Percentiles rank a stretch among this genome's conserved stretches.
Conservation (phyloP, 2,329 filamentous ascomycete genomes). For the Phyllosticta citribraziliensis region DNA sequence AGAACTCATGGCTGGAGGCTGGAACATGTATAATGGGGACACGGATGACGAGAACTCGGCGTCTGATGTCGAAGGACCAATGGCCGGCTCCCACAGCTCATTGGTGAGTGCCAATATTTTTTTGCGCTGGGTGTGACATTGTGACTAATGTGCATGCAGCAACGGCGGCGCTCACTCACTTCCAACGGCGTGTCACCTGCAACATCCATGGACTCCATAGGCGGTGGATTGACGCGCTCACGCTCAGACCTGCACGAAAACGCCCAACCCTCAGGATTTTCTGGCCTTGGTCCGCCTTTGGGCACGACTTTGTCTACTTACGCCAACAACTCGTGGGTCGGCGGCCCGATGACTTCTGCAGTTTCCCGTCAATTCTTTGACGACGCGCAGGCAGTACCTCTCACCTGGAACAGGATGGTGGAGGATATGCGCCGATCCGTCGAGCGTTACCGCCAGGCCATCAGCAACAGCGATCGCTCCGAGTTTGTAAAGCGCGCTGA, state of each 20-base stretch:
- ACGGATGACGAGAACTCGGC: slow-evolving; percentile 86
- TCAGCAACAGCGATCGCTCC: slow-evolving; percentile 69
- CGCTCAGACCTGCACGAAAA: slow-evolving; percentile 39
- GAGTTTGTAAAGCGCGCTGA: slow-evolving; percentile 94
- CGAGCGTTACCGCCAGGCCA: slow-evolving; percentile 82
- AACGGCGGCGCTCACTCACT: slow-evolving; percentile 55
- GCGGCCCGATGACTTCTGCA: slow-evolving; percentile 34
- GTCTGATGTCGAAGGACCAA: slow-evolving; percentile 68
- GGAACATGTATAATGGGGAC: slow-evolving; percentile 56
- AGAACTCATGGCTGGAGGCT: slow-evolving; percentile 78
- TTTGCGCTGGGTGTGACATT: slow-evolving; percentile 16
- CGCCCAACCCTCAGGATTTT: slow-evolving; percentile 29
- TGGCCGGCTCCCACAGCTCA: slow-evolving; percentile 59
- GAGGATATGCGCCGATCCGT: slow-evolving; percentile 89
- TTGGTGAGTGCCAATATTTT: slow-evolving; percentile 46
- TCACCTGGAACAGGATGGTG: slow-evolving; percentile 84
- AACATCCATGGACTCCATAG: slow-evolving; percentile 85
- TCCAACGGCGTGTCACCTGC: slow-evolving; percentile 70
- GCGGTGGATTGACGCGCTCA: slow-evolving; percentile 51
- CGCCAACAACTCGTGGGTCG: slow-evolving; percentile 36
- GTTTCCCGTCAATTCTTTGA: slow-evolving; percentile 84
- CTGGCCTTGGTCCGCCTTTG: slow-evolving; percentile 36
- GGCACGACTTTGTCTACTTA: slow-evolving; percentile 47
- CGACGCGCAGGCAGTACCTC: slow-evolving; percentile 65
- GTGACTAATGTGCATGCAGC: slow-evolving; percentile 11